Conservation (phyloP, 306 rosid species). For the Pterocarpus santalinus region DNA sequence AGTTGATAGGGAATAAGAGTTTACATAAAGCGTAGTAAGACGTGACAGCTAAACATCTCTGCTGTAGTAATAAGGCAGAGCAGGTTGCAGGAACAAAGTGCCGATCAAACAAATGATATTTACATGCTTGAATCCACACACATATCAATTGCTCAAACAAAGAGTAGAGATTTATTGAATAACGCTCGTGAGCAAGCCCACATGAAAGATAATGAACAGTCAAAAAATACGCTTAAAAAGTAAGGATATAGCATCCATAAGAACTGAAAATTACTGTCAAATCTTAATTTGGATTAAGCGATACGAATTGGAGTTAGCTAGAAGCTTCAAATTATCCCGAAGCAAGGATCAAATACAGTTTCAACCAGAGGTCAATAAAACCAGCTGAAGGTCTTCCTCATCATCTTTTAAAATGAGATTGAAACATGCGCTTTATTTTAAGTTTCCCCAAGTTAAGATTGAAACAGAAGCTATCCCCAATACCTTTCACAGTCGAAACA, state of each 20-base stretch:
- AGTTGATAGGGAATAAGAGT: background rate
- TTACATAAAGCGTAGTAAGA: slow-evolving; percentile 17
- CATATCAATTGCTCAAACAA: background rate
- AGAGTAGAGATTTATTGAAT: background rate
- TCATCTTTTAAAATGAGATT: background rate
- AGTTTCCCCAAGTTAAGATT: background rate
- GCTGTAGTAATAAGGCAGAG: background rate
- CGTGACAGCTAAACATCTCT: background rate
- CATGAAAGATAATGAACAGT: background rate
- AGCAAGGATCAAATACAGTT: background rate
- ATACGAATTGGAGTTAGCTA: background rate
- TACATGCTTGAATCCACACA: too few species aligned
- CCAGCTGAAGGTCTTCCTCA: background rate
- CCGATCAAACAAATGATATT: background rate
- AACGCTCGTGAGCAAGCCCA: background rate
- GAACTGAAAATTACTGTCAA: slow-evolving; percentile 6
- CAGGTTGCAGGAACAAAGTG: slow-evolving; percentile 2
- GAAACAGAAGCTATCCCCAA: background rate
- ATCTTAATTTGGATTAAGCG: background rate
- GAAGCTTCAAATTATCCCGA: background rate
- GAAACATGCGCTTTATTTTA: background rate
- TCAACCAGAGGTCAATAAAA: too few species aligned
- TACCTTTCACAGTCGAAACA: background rate
- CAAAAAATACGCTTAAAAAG: background rate
- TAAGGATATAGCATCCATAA: background rate